A percentile compares a stretch with the other conserved stretches of the same genome.
These are phyloP conservation scores for Akanthomyces uredinophilus DNA, from an alignment of 2,329 filamentous ascomycete species.

Conservation along the genomic window DNA sequence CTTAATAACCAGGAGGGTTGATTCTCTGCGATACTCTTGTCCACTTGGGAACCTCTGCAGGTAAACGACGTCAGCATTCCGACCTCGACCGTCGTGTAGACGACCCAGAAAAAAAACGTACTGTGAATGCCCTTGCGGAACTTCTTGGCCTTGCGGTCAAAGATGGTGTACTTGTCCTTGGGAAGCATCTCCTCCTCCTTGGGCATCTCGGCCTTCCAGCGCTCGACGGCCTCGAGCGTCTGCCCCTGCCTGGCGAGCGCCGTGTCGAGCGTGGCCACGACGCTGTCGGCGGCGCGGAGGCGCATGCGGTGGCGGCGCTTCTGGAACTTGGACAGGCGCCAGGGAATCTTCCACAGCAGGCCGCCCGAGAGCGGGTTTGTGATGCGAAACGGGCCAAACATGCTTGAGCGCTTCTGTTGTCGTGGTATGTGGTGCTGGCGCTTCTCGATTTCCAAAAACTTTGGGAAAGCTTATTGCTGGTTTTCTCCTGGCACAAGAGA, in stretches of 20 bases:
- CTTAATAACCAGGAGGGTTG: conserved; percentile 89
- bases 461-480: not conserved
- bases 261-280: conserved; percentile 77
- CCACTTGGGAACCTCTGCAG: conserved; percentile 78
- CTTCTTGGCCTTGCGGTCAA: conserved; percentile 90
- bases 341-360: conserved; percentile 94
- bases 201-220: conserved; percentile 96
- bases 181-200: conserved; percentile 92
- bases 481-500: not conserved
- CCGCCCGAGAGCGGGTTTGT: conserved; percentile 72
- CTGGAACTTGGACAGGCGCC: conserved; percentile 87
- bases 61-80: conserved; percentile 10
- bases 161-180: conserved; percentile 96
- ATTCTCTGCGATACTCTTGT: conserved; percentile 89
- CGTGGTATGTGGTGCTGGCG: conserved; percentile 15
- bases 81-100: not conserved
- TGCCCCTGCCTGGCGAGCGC: conserved; percentile 71
- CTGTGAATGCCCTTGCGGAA: conserved; percentile 98
- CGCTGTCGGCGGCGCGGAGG: conserved; percentile 75
- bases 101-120: conserved; percentile 50
- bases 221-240: conserved; percentile 70
- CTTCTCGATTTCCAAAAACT: not conserved
- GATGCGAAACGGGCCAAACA: conserved; percentile 81
- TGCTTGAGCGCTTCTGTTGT: conserved; percentile 33
- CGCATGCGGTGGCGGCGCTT: conserved; percentile 82